Evolutionary conservation across 352 stramenopile genomes (phyloP).

Genomic region (Phytophthora cryptogea): DNA sequence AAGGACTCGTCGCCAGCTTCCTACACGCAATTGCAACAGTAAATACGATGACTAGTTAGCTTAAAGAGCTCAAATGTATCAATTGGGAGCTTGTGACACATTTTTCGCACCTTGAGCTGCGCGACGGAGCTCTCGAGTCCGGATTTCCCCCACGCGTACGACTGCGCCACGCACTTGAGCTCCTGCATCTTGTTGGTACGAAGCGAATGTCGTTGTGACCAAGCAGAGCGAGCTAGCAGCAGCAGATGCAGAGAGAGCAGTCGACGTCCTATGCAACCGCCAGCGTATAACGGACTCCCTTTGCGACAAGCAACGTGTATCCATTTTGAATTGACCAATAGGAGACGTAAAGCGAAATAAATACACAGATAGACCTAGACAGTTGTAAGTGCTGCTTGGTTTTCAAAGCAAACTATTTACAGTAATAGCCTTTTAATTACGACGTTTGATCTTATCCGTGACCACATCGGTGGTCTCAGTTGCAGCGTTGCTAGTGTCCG

Average conservation of each 20-base stretch:
- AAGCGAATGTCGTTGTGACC: slow-evolving; percentile 22
- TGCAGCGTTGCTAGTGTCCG: slow-evolving; percentile 16
- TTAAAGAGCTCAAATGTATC: neutral
- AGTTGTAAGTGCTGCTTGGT: slow-evolving; percentile 1
- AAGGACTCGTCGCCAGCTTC: slow-evolving; percentile 55
- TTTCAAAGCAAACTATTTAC: neutral
- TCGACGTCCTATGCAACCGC: slow-evolving; percentile 25
- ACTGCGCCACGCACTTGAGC: slow-evolving; percentile 86
- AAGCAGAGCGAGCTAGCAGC: slow-evolving; percentile 4
- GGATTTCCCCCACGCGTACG: slow-evolving; percentile 92
- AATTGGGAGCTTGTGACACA: slow-evolving; percentile 3
- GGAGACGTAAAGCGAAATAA: neutral
- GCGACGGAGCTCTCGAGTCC: slow-evolving; percentile 85
- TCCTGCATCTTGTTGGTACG: slow-evolving; percentile 53
- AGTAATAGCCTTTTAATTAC: too few species aligned
- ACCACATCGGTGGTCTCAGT: neutral
- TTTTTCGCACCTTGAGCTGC: slow-evolving; percentile 74
- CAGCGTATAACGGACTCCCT: slow-evolving; percentile 23
- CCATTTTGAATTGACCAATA: too few species aligned
- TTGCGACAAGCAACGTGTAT: neutral
- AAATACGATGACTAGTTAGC: slow-evolving; percentile 1
- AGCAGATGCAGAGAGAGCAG: slow-evolving; percentile 11
- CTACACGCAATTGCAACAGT: slow-evolving; percentile 25
- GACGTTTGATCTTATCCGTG: too few species aligned
- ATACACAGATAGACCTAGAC: slow-evolving; percentile 1